phyloP scores from a whole-genome alignment of 306 rosid genomes.

The Sicyos baderoa region DNA sequence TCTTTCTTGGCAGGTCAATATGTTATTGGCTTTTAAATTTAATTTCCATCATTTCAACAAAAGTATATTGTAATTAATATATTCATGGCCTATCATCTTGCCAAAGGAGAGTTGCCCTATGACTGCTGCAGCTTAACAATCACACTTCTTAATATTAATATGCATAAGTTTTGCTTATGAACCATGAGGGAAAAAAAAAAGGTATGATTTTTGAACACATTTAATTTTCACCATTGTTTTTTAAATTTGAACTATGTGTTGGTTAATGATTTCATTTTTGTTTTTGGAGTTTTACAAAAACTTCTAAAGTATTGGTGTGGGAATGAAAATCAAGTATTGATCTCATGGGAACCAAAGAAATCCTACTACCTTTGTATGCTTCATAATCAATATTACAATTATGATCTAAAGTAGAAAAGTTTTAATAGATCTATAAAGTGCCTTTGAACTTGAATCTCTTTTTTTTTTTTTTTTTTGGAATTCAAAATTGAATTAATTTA shows the following conservation, averaged over 20 bases:
- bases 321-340: neutral
- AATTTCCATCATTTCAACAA: too few relatives aligned
- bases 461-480: too few relatives aligned
- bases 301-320: neutral
- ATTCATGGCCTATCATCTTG: constrained; percentile 23
- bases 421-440: too few relatives aligned
- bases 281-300: neutral
- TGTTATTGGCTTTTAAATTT: too few relatives aligned
- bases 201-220: neutral
- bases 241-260: neutral
- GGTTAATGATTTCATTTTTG: neutral
- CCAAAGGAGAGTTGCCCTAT: constrained; percentile 59
- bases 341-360: neutral
- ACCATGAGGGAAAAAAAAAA: neutral
- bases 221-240: neutral
- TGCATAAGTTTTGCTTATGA: neutral
- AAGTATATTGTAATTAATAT: too few relatives aligned
- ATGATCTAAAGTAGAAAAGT: too few relatives aligned
- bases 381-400: too few relatives aligned
- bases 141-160: neutral
- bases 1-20: constrained; percentile 29
- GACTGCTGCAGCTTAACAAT: constrained; percentile 35
- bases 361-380: too few relatives aligned
- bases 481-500: too few relatives aligned
- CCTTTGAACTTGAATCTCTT: too few relatives aligned